Base-by-base conservation (phyloP, 805 yeast species). In the Monosporozyma unispora region DNA sequence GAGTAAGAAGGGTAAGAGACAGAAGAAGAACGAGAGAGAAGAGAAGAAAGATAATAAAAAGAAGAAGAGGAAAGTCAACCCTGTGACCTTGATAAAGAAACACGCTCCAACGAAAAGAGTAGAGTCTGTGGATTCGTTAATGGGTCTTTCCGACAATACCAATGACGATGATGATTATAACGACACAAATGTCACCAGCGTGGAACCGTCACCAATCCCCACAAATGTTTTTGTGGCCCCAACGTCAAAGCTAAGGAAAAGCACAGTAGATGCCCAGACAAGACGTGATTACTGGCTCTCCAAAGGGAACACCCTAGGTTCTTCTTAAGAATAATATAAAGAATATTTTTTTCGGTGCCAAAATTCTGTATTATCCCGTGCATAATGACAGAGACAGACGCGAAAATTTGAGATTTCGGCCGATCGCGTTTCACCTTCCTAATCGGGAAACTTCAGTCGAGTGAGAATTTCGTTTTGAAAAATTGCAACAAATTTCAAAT, bases 211-310 rank as follows among this genome's bases (percentile, higher is more conserved):
- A 7, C 35, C 22, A 4, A 12, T 16, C 8, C 27, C 16, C 28
- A 41, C 19, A 16, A 35, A 12, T 31, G 6, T n/a, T n/a, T n/a
- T n/a, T n/a, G n/a, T n/a, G n/a, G n/a, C 16, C 14, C 35, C 16
- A 12, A 11, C 22, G 33, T 37, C 22, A 44, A 50, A 35, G 6
- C 37, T 60, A 22, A 52, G 54, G 29, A 58, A 50, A 41, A 38
- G 46, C 8, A 57, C 62, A 1, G 68, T 64, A 3, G 64, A 64
- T 47, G 64, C 67, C 1, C 67, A 61, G 45, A 64, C 69, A 0
- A 57, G 58, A 48, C 50, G 69, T 27, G 64, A 64, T 41, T 65
- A 64, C 50, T 65, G 69, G 69, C 52, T 63, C 28, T 62, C 65
- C 27, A 65, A 65, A 52, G 68, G 68, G 14, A 59, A 58, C 35